Percentiles rank a stretch among this genome's conserved stretches.
phyloP scores from a whole-genome alignment of 176 grass and related monocot genomes.

The Triticum monococcum region DNA sequence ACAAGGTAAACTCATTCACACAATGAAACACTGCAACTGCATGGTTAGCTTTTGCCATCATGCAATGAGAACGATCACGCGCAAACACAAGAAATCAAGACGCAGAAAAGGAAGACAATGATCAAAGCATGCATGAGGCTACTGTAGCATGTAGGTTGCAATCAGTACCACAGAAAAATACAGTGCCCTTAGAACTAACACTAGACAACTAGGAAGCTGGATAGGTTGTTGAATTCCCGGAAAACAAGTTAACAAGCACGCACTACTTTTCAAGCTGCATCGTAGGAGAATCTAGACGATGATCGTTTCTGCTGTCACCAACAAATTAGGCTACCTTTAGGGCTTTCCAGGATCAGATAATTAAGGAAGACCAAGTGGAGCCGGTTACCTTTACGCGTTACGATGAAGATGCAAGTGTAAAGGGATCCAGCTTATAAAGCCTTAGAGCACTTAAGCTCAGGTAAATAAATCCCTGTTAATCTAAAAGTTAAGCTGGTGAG shows the following conservation, averaged over 20 bases:
- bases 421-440: slow-evolving; percentile 20
- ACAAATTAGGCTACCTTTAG: slow-evolving; percentile 22
- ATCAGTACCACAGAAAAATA: slow-evolving; percentile 18
- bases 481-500: neutral
- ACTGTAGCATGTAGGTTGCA: slow-evolving; percentile 8
- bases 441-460: neutral
- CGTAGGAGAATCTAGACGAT: slow-evolving; percentile 34
- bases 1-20: neutral
- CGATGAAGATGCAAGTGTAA: slow-evolving; percentile 14
- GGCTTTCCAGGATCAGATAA: slow-evolving; percentile 40
- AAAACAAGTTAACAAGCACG: slow-evolving; percentile 7
- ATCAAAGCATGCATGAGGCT: slow-evolving; percentile 8
- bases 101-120: slow-evolving; percentile 11
- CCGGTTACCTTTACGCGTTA: slow-evolving; percentile 23
- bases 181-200: neutral
- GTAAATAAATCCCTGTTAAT: neutral
- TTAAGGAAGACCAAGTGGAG: slow-evolving; percentile 28
- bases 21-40: neutral
- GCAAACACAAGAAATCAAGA: neutral
- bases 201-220: slow-evolving; percentile 22
- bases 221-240: slow-evolving; percentile 25
- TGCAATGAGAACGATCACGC: neutral
- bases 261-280: neutral
- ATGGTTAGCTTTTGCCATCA: neutral
- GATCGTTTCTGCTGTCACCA: slow-evolving; percentile 3